phyloP scores from a whole-genome alignment of 805 yeast genomes.

The Yarrowia alimentaria region DNA sequence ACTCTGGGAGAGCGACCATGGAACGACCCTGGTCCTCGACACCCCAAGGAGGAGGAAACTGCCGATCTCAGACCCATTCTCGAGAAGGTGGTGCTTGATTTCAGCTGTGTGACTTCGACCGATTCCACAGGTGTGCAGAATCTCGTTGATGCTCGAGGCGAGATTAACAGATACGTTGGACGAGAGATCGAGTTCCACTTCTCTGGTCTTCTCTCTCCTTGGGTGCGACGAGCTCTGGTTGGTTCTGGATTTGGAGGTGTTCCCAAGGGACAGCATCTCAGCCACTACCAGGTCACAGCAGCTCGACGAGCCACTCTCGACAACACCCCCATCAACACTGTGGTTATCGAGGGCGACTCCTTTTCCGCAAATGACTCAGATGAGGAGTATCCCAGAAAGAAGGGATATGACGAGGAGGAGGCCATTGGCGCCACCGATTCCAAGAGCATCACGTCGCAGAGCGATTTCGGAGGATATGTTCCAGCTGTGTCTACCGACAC shows the following conservation, averaged over 20 bases:
- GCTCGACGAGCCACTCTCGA: constrained; percentile 5
- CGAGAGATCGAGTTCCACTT: constrained; percentile 87
- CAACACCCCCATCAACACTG: too few relatives aligned
- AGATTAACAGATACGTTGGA: constrained; percentile 71
- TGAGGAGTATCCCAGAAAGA: constrained; percentile 20
- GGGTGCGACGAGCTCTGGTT: constrained; percentile 77
- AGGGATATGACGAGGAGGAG: constrained; percentile 32
- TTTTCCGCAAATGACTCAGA: constrained; percentile 17
- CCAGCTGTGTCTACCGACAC: constrained; percentile 64
- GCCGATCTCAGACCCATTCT: constrained; percentile 62
- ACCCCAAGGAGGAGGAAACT: constrained; percentile 34
- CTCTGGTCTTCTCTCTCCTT: constrained; percentile 77
- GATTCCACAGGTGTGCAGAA: constrained; percentile 82
- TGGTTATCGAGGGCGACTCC: constrained; percentile 22
- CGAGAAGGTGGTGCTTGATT: constrained; percentile 74
- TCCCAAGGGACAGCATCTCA: constrained; percentile 18
- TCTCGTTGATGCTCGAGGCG: constrained; percentile 70
- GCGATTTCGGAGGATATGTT: constrained; percentile 44
- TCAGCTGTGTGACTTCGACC: constrained; percentile 68
- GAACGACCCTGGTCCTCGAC: constrained; percentile 78
- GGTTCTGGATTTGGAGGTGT: constrained; percentile 73
- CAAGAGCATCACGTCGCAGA: constrained; percentile 22
- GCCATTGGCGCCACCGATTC: constrained; percentile 14
- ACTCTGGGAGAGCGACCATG: constrained; percentile 70
- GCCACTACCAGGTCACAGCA: constrained; percentile 12